These are phyloP conservation scores for Luffa acutangula DNA, from an alignment of 306 rosid genomes.

Conservation along the genomic window DNA sequence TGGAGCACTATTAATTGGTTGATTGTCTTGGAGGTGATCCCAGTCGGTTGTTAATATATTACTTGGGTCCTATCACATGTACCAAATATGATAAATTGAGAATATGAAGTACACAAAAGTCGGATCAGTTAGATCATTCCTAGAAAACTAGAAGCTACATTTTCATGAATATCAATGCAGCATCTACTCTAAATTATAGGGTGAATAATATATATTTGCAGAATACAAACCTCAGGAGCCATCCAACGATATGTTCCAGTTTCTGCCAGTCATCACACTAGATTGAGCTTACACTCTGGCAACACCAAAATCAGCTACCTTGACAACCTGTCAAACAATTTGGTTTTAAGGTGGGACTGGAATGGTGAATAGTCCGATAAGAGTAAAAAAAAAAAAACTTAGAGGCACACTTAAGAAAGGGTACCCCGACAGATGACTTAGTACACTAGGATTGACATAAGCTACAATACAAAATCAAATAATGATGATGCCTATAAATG, in stretches of 20 bases:
- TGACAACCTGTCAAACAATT: conserved; percentile 44
- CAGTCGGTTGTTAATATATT: too few relatives aligned
- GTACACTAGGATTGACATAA: background rate
- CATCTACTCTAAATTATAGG: background rate
- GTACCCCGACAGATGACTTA: background rate
- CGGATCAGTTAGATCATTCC: background rate
- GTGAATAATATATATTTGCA: background rate
- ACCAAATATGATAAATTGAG: background rate
- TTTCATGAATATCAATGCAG: background rate
- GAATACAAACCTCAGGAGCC: conserved; percentile 76
- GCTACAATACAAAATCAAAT: background rate
- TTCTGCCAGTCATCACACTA: conserved; percentile 87
- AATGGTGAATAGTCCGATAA: background rate
- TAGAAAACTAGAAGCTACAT: background rate
- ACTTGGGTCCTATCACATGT: too few relatives aligned
- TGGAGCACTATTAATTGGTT: too few relatives aligned
- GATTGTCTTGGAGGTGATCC: too few relatives aligned
- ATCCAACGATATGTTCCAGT: conserved; percentile 96
- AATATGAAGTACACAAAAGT: background rate
- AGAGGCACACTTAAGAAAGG: conserved; percentile 1
- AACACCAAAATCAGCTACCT: conserved; percentile 85
- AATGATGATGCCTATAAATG: background rate
- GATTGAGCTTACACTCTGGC: conserved; percentile 57
- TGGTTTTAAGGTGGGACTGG: conserved; percentile 1
- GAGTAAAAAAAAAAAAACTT: background rate